phyloP scores from a whole-genome alignment of 2,329 filamentous ascomycete species.

The Xylariaceae sp. region DNA sequence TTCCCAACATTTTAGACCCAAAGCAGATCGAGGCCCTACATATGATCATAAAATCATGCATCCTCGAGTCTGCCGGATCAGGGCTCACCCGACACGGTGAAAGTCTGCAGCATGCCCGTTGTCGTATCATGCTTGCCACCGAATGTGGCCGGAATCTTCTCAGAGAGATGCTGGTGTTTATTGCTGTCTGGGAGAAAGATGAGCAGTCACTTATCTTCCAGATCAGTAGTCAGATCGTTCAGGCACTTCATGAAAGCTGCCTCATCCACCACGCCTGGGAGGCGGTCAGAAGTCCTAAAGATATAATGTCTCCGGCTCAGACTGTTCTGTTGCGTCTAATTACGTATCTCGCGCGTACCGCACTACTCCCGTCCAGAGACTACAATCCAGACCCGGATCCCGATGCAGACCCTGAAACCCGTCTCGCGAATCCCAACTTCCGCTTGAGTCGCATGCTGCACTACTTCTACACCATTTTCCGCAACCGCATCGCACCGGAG shows the following conservation, averaged over 20 bases:
- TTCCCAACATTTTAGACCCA: conserved; percentile 88
- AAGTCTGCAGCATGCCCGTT: conserved; percentile 85
- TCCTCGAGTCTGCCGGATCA: conserved; percentile 74
- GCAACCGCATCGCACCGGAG: conserved; percentile 86
- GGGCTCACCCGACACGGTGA: conserved; percentile 62
- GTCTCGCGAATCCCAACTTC: conserved; percentile 46
- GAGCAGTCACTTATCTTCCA: conserved; percentile 94
- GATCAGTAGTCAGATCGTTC: conserved; percentile 92
- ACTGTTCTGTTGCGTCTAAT: conserved; percentile 87
- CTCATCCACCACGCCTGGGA: conserved; percentile 90
- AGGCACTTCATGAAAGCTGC: conserved; percentile 83
- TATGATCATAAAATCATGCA: conserved; percentile 95
- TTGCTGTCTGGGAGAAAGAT: conserved; percentile 92
- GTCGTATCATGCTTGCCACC: conserved; percentile 81
- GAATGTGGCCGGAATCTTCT: conserved; percentile 87
- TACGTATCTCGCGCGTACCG: conserved; percentile 76
- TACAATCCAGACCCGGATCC: conserved; percentile 29
- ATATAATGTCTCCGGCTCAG: conserved; percentile 92
- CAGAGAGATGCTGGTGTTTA: conserved; percentile 88
- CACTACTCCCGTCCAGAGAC: conserved; percentile 37
- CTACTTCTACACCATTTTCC: conserved; percentile 89
- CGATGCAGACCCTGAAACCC: conserved; percentile 24
- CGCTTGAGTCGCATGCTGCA: conserved; percentile 64
- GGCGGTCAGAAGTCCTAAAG: conserved; percentile 84
- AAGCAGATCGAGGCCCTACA: conserved; percentile 94